Evolutionary conservation across 1,284 basidiomycete species (phyloP), one percentile per base, ranked within the genome.

Genomic region (Bjerkandera adusta): DNA sequence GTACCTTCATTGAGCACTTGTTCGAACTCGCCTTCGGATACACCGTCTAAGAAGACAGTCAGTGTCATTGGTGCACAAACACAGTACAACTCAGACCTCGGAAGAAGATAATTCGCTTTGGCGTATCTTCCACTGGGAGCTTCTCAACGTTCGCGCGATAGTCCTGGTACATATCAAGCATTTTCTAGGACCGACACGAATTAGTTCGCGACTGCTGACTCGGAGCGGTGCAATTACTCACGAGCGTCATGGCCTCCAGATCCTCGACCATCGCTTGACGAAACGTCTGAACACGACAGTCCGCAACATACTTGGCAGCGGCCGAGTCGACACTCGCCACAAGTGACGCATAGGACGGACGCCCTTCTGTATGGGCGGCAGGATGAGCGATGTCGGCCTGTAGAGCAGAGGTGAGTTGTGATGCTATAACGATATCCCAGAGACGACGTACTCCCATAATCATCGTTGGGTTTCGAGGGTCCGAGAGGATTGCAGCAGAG

Each of bases 301-400:
- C 80, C 26, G 73, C 72, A 15, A 73, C 59, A 45, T 71, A 77
- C 60, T 72, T 73, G 1, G 80, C 79, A 0, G 74, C 75, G 51
- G 81, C 73, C 0, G 76, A 77, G 60, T 89, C 87, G 27, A 89
- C 77, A 51, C 81, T 89, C 22, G 74, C 85, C 6, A 89, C 87
- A 0, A 90, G 65, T 1, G 85, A 72, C 0, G 85, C 82, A 60
- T 86, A 89, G 0, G 88, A 90, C 0, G 87, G 88, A 4, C 80
- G 77, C 11, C 79, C 83, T 7, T 75, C 75, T 0, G 83, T 77
- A 6, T 86, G 85, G 15, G 87, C 84, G 5, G 85, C 75, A 6
- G 88, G 87, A 59, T 90, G 87, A 22, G 86, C 83, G 32, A 86
- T 85, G 62, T 90, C 85, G 13, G 86, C 83, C 54, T 84, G 81